phyloP scores from a whole-genome alignment of 768 basidiomycete species.

The Ramaria sp. region DNA sequence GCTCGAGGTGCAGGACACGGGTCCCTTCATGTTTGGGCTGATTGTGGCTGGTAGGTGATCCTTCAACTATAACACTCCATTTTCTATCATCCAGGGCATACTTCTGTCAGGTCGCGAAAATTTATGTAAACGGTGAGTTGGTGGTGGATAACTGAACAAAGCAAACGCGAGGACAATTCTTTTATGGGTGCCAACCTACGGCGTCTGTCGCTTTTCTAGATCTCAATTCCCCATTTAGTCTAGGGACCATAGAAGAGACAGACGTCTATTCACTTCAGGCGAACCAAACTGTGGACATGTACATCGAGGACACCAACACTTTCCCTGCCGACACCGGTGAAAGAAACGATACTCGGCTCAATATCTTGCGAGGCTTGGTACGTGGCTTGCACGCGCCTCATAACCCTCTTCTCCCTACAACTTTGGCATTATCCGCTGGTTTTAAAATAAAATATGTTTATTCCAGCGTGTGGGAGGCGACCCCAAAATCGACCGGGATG shows the following conservation, averaged over 20 bases:
- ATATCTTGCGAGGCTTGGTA: slow-evolving; percentile 60
- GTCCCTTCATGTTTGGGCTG: slow-evolving; percentile 25
- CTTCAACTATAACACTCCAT: slow-evolving; percentile 1
- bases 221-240: slow-evolving; percentile 20
- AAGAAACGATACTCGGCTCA: slow-evolving; percentile 42
- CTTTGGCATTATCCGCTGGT: not conserved
- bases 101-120: slow-evolving; percentile 36
- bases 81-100: not conserved
- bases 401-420: not conserved
- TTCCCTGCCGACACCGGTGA: slow-evolving; percentile 31
- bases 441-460: not conserved
- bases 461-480: slow-evolving; percentile 57
- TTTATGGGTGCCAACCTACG: slow-evolving; percentile 38
- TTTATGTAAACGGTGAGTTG: slow-evolving; percentile 38
- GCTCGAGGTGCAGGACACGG: slow-evolving; percentile 18
- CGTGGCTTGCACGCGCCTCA: slow-evolving; percentile 14
- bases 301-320: slow-evolving; percentile 60
- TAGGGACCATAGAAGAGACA: slow-evolving; percentile 59
- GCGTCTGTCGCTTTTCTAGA: not conserved
- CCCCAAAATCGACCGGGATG: slow-evolving; percentile 46
- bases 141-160: slow-evolving; percentile 23
- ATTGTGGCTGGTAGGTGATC: slow-evolving; percentile 15
- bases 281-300: slow-evolving; percentile 36
- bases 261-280: slow-evolving; percentile 35
- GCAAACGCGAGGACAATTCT: slow-evolving; percentile 50